These are phyloP conservation scores for Phanerochaete sordida DNA, from an alignment of 768 basidiomycete species.

Conservation along the genomic window DNA sequence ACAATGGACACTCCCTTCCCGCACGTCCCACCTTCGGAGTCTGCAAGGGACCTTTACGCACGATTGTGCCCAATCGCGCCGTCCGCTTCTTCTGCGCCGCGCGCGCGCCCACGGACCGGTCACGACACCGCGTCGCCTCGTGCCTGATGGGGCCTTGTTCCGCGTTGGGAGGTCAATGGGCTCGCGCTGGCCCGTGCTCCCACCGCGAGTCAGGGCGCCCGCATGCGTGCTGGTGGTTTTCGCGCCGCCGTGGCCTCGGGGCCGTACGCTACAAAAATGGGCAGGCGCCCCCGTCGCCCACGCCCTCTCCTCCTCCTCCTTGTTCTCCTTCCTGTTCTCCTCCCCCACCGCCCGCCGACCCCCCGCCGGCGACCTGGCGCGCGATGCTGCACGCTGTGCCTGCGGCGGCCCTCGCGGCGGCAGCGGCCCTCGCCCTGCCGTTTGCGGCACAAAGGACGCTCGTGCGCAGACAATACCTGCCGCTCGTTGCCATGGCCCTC, in stretches of 20 bases:
- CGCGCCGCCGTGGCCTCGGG: too few species aligned
- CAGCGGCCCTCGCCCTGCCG: neutral
- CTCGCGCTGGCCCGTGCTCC: neutral
- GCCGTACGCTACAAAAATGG: too few species aligned
- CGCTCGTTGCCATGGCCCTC: constrained; percentile 27
- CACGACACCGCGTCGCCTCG: neutral
- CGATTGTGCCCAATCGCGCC: neutral
- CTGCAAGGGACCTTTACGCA: neutral
- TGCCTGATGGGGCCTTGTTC: neutral
- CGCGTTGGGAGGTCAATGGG: neutral
- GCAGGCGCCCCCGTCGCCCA: neutral
- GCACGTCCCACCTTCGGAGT: neutral
- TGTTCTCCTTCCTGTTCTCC: neutral
- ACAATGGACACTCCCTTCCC: neutral
- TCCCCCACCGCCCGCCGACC: neutral
- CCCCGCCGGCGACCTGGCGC: neutral
- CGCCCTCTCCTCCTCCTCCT: neutral
- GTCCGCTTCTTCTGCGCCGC: neutral
- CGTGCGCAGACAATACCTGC: neutral
- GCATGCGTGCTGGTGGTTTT: neutral
- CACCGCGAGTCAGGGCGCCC: constrained; percentile 2
- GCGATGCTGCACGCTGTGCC: neutral
- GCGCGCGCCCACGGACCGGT: neutral
- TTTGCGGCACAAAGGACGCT: neutral
- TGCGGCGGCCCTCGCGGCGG: neutral